Conservation (phyloP, 441 rosid genomes). For the Rhodomyrtus psidioides region DNA sequence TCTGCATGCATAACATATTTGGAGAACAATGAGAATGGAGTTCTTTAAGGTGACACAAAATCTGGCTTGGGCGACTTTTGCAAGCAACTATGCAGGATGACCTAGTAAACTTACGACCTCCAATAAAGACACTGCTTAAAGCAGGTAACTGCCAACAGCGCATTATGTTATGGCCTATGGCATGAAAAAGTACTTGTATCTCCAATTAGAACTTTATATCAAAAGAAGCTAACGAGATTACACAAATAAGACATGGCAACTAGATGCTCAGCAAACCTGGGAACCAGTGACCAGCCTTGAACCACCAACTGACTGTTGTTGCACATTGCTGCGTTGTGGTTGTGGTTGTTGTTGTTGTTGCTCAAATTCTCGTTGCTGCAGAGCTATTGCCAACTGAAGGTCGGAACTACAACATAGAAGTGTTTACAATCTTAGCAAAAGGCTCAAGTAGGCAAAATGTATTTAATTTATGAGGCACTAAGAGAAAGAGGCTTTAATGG, state of each 20-base stretch:
- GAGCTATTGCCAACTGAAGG: constrained; percentile 90
- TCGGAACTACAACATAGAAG: constrained; percentile 57
- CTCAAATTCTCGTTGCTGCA: constrained; percentile 93
- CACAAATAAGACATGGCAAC: neutral
- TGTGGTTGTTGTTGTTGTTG: constrained; percentile 39
- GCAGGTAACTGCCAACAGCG: neutral
- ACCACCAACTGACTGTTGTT: constrained; percentile 40
- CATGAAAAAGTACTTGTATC: neutral
- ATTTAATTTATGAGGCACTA: neutral
- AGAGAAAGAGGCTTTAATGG: neutral
- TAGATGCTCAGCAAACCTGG: constrained; percentile 40
- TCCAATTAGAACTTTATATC: neutral
- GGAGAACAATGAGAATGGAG: neutral
- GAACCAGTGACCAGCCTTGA: constrained; percentile 83
- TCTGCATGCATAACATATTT: neutral
- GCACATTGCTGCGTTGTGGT: constrained; percentile 27
- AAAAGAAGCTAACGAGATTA: neutral
- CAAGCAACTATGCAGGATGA: neutral
- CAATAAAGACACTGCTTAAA: neutral
- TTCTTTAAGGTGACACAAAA: neutral
- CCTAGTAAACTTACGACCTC: neutral
- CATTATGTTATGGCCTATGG: neutral
- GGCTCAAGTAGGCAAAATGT: neutral
- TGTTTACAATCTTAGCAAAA: neutral
- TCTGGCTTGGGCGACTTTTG: neutral